These are phyloP conservation scores for Exserohilum turcica DNA, from an alignment of 2,329 filamentous ascomycete genomes.

Conservation along the genomic window DNA sequence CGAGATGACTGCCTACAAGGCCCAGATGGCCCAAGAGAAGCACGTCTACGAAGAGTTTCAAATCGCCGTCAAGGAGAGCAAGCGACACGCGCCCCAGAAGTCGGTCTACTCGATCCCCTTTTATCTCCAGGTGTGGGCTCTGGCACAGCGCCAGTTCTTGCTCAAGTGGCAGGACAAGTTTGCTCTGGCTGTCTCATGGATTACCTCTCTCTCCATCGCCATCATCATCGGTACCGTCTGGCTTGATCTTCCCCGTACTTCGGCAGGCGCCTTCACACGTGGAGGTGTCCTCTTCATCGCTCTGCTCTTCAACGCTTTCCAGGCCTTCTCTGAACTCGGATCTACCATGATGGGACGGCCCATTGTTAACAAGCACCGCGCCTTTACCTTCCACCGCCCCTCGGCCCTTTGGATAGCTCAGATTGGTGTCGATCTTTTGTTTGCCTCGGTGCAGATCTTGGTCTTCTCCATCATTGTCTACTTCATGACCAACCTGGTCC, in stretches of 20 bases:
- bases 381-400: conserved; percentile 81
- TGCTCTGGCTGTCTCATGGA: conserved; percentile 74
- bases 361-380: conserved; percentile 82
- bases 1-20: conserved; percentile 73
- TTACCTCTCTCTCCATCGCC: conserved; percentile 71
- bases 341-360: conserved; percentile 75
- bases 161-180: conserved; percentile 87
- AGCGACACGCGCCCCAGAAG: conserved; percentile 72
- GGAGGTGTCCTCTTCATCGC: conserved; percentile 81
- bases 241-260: conserved; percentile 67
- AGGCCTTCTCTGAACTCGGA: conserved; percentile 78
- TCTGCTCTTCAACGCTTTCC: conserved; percentile 85
- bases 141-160: conserved; percentile 82
- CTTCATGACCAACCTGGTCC: conserved; percentile 56
- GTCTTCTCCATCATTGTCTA: conserved; percentile 56
- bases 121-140: conserved; percentile 78
- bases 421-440: conserved; percentile 77
- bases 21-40: conserved; percentile 66
- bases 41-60: conserved; percentile 77
- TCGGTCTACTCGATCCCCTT: conserved; percentile 86
- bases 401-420: conserved; percentile 84
- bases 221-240: conserved; percentile 82
- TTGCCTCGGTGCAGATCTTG: conserved; percentile 70
- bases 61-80: conserved; percentile 75
- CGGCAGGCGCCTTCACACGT: conserved; percentile 75